These are phyloP conservation scores for Bertia moriformis DNA, from an alignment of 2,329 filamentous ascomycete genomes.

Conservation along the genomic window DNA sequence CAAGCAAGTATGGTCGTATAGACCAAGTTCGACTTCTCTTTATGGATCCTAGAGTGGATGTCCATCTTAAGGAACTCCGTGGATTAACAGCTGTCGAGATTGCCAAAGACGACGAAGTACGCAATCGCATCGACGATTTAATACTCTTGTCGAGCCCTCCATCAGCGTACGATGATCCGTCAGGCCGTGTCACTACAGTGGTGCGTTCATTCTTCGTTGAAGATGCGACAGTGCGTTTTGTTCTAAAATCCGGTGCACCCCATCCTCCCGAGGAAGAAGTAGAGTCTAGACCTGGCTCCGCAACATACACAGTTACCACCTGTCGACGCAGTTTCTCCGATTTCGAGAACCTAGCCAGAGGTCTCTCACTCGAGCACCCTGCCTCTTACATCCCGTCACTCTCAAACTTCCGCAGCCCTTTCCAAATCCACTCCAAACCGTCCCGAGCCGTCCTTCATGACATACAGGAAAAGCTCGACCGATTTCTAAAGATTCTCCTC, in stretches of 20 bases:
- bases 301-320: constrained; percentile 81
- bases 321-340: constrained; percentile 76
- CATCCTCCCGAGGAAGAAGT: constrained; percentile 42
- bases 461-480: constrained; percentile 72
- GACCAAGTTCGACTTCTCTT: constrained; percentile 86
- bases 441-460: constrained; percentile 77
- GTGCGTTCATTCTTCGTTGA: constrained; percentile 95
- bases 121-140: constrained; percentile 90
- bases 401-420: constrained; percentile 66
- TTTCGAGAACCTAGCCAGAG: constrained; percentile 77
- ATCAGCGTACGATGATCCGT: constrained; percentile 38
- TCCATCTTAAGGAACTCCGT: constrained; percentile 68
- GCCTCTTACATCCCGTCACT: constrained; percentile 86
- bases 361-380: constrained; percentile 77
- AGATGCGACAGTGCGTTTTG: constrained; percentile 80
- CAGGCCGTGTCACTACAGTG: constrained; percentile 77
- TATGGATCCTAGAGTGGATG: constrained; percentile 72
- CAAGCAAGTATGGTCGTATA: constrained; percentile 91
- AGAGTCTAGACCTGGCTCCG: not conserved
- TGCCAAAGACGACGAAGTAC: constrained; percentile 92
- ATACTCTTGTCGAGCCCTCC: constrained; percentile 54
- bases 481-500: constrained; percentile 74
- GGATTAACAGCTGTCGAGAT: constrained; percentile 89
- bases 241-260: constrained; percentile 84
- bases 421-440: constrained; percentile 83